A percentile compares a stretch with the other conserved stretches of the same genome.
Conservation (phyloP, 2,329 filamentous ascomycete species). For the Ascochyta viciae-villosae region DNA sequence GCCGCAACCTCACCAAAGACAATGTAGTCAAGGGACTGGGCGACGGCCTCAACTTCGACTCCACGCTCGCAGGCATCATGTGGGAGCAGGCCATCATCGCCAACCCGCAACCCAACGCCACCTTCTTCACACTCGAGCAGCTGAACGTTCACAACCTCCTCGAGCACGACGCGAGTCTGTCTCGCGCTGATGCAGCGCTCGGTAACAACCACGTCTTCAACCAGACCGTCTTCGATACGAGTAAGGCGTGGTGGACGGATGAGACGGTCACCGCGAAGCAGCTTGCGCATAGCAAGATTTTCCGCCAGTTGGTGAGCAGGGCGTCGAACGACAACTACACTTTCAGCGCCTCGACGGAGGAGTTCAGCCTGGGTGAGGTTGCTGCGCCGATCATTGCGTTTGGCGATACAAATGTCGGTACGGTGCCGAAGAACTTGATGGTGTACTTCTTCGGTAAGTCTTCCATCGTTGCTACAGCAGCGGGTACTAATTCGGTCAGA, state of each 20-base stretch:
- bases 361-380: slow-evolving; percentile 60
- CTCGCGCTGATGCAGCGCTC: slow-evolving; percentile 58
- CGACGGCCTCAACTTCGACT: slow-evolving; percentile 55
- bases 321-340: slow-evolving; percentile 59
- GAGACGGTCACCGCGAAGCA: slow-evolving; percentile 42
- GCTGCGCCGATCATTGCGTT: slow-evolving; percentile 60
- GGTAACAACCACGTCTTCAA: slow-evolving; percentile 63
- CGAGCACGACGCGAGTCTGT: slow-evolving; percentile 59
- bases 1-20: slow-evolving; percentile 44
- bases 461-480: slow-evolving; percentile 23
- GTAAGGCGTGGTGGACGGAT: slow-evolving; percentile 56
- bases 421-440: slow-evolving; percentile 51
- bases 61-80: slow-evolving; percentile 50
- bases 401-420: slow-evolving; percentile 52
- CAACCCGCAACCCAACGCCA: slow-evolving; percentile 38
- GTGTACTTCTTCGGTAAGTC: slow-evolving; percentile 58
- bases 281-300: slow-evolving; percentile 55
- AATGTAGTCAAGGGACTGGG: slow-evolving; percentile 50
- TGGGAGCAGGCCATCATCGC: slow-evolving; percentile 52
- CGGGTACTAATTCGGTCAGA: slow-evolving; percentile 33
- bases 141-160: slow-evolving; percentile 58
- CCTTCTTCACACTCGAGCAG: slow-evolving; percentile 47
- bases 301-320: slow-evolving; percentile 54
- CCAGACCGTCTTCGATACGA: slow-evolving; percentile 58
- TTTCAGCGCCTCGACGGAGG: slow-evolving; percentile 52